Percentiles rank a stretch among this genome's conserved stretches.
Conservation (phyloP, 2,329 filamentous ascomycete genomes). For the Pseudocercospora crystallina region DNA sequence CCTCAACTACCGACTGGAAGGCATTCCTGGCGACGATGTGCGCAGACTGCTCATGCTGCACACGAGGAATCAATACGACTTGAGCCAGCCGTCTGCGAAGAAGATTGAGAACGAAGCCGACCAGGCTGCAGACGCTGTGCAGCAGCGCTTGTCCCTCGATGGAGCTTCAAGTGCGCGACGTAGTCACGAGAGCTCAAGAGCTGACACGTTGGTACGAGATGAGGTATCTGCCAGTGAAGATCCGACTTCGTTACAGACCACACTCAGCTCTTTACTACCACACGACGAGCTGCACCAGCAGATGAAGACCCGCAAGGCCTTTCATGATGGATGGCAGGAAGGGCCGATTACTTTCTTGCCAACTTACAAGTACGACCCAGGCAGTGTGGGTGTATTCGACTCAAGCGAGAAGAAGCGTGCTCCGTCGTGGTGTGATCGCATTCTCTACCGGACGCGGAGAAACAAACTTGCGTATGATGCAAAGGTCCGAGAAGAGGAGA, state of each 20-base stretch:
- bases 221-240: slow-evolving; percentile 61
- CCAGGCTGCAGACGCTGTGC: slow-evolving; percentile 26
- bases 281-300: slow-evolving; percentile 82
- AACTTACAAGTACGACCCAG: slow-evolving; percentile 96
- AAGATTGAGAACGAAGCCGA: slow-evolving; percentile 40
- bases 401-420: slow-evolving; percentile 90
- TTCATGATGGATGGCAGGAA: slow-evolving; percentile 90
- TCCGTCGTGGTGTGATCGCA: slow-evolving; percentile 96
- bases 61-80: slow-evolving; percentile 72
- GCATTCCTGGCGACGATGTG: slow-evolving; percentile 86
- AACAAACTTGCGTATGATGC: slow-evolving; percentile 63
- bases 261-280: slow-evolving; percentile 78
- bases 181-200: slow-evolving; percentile 18
- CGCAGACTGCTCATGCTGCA: slow-evolving; percentile 80
- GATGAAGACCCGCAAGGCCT: slow-evolving; percentile 73
- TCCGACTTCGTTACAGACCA: slow-evolving; percentile 83
- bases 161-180: slow-evolving; percentile 9
- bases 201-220: slow-evolving; percentile 23
- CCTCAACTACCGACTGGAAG: slow-evolving; percentile 88
- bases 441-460: slow-evolving; percentile 76
- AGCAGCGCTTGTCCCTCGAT: slow-evolving; percentile 14
- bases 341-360: slow-evolving; percentile 85
- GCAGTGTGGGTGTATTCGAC: slow-evolving; percentile 89
- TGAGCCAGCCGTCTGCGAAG: slow-evolving; percentile 39
- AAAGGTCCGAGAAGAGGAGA: slow-evolving; percentile 62